phyloP scores from a whole-genome alignment of 768 basidiomycete species.

The Obba rivulosa region DNA sequence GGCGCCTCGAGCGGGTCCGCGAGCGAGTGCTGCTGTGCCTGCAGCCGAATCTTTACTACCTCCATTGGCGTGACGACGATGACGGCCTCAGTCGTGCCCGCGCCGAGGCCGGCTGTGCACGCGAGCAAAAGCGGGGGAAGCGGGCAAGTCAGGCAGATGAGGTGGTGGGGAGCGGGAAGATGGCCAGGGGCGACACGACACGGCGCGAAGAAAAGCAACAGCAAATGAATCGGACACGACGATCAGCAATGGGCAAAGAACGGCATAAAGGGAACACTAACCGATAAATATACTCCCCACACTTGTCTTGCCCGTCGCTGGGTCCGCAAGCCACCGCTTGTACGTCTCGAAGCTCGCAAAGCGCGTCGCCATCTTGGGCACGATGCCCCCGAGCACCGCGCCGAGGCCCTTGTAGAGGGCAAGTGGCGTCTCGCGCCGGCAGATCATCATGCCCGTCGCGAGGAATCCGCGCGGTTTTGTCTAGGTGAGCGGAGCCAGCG shows the following conservation, averaged over 20 bases:
- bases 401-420: slow-evolving; percentile 98
- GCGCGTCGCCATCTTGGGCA: slow-evolving; percentile 99
- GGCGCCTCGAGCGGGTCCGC: slow-evolving; percentile 93
- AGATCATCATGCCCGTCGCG: slow-evolving; percentile 85
- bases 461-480: slow-evolving; percentile 90
- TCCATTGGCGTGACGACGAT: slow-evolving; percentile 98
- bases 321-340: slow-evolving; percentile 75
- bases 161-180: not conserved
- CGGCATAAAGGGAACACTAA: slow-evolving; percentile 32
- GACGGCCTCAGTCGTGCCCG: slow-evolving; percentile 94
- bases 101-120: slow-evolving; percentile 79
- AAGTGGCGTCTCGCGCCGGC: slow-evolving; percentile 85
- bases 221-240: not conserved
- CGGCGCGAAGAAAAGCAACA: too few species aligned
- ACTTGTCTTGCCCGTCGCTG: slow-evolving; percentile 71
- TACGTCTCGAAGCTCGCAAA: slow-evolving; percentile 98
- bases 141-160: not conserved
- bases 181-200: too few species aligned
- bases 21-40: slow-evolving; percentile 95
- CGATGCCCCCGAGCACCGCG: slow-evolving; percentile 93
- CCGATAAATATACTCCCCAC: slow-evolving; percentile 83
- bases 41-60: slow-evolving; percentile 96
- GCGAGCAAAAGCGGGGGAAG: not conserved
- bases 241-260: not conserved
- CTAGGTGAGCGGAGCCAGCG: slow-evolving; percentile 33